These are phyloP conservation scores for Colletotrichum destructivum DNA, from an alignment of 2,329 filamentous ascomycete species.

Conservation along the genomic window DNA sequence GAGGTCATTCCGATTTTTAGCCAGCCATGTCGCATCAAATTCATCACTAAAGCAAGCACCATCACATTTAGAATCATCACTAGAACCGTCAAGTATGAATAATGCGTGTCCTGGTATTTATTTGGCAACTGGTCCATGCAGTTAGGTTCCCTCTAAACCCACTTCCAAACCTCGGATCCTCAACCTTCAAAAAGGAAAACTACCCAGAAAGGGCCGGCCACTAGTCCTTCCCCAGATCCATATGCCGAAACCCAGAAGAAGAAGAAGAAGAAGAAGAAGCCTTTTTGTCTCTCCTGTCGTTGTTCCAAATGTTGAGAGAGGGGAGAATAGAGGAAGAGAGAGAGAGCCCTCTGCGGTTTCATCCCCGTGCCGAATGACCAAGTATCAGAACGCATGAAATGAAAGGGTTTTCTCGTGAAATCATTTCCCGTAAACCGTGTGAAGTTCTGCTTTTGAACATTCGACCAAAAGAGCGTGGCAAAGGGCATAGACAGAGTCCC, in stretches of 20 bases:
- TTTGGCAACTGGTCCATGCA: slow-evolving; percentile 22
- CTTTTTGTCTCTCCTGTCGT: not conserved
- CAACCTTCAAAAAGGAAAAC: not conserved
- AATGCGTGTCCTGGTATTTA: slow-evolving; percentile 18
- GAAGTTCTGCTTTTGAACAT: not conserved
- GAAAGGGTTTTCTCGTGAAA: not conserved
- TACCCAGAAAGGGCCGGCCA: slow-evolving; percentile 5
- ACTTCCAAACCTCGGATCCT: slow-evolving; percentile 8
- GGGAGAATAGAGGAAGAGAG: too few relatives aligned
- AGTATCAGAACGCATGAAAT: slow-evolving; percentile 3
- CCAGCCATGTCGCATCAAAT: not conserved
- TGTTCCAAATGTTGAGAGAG: not conserved
- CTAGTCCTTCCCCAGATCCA: not conserved
- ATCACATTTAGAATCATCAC: not conserved
- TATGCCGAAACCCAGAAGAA: not conserved
- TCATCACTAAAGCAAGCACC: not conserved
- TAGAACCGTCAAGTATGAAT: not conserved
- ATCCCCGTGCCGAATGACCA: slow-evolving; percentile 16
- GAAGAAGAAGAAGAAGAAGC: not conserved
- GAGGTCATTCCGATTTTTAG: not conserved
- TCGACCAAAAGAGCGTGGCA: too few relatives aligned
- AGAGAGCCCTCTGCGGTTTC: not conserved
- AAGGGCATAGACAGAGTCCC: not conserved
- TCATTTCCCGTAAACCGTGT: not conserved
- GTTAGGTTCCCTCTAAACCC: not conserved